Conservation (phyloP, 352 stramenopile species). For the Pythium rhizo-oryzae region DNA sequence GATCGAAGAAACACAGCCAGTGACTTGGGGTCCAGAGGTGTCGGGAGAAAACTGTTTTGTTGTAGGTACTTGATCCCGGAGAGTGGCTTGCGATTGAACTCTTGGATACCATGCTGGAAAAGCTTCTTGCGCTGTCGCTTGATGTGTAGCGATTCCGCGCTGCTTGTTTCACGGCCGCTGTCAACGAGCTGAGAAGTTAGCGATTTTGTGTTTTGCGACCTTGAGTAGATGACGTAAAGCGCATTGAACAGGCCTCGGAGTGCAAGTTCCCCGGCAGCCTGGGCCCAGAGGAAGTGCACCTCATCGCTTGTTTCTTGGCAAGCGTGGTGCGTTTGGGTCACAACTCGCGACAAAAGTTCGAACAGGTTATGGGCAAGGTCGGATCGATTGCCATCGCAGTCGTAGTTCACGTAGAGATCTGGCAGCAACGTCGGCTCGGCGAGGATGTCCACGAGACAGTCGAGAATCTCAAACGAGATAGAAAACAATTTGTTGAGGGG, state of each 20-base stretch:
- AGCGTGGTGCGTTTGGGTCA: slow-evolving; percentile 60
- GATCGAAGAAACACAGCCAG: slow-evolving; percentile 89
- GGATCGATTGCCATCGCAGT: slow-evolving; percentile 97
- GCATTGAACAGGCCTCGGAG: slow-evolving; percentile 76
- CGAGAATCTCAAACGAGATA: slow-evolving; percentile 75
- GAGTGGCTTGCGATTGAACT: slow-evolving; percentile 95
- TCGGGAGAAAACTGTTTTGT: slow-evolving; percentile 76
- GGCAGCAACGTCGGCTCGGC: slow-evolving; percentile 94
- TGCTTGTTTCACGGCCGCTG: slow-evolving; percentile 37
- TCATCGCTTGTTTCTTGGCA: slow-evolving; percentile 77
- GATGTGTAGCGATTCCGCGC: slow-evolving; percentile 53
- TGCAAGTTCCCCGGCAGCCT: slow-evolving; percentile 65
- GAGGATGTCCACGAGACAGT: slow-evolving; percentile 97
- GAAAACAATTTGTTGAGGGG: slow-evolving; percentile 54
- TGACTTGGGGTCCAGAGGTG: slow-evolving; percentile 68
- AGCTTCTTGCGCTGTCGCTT: slow-evolving; percentile 81
- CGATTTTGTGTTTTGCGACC: slow-evolving; percentile 38
- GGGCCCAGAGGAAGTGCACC: slow-evolving; percentile 68
- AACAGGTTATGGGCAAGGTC: slow-evolving; percentile 93
- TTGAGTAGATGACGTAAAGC: slow-evolving; percentile 71
- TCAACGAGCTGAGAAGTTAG: slow-evolving; percentile 32
- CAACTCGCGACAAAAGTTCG: slow-evolving; percentile 90
- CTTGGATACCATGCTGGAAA: slow-evolving; percentile 85
- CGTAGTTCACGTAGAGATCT: slow-evolving; percentile 99
- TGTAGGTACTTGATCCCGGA: slow-evolving; percentile 90